Evolutionary conservation across 1,284 basidiomycete species (phyloP).

Genomic region (Ganoderma lingzhi): DNA sequence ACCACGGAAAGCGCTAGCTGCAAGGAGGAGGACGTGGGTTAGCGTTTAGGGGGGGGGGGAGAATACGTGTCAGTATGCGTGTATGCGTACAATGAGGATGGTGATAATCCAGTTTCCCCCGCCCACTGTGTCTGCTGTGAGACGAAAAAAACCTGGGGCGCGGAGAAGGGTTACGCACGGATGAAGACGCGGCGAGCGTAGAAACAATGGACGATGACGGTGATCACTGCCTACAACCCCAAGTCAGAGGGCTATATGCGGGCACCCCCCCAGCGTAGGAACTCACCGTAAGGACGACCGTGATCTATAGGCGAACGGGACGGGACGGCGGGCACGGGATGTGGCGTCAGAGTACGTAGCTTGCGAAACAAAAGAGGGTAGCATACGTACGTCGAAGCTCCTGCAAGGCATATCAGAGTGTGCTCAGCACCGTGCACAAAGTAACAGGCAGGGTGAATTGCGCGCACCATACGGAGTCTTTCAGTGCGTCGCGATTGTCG

Average conservation of each 20-base stretch:
- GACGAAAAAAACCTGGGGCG: neutral
- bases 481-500: conserved; percentile 19
- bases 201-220: conserved; percentile 28
- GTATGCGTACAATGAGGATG: neutral
- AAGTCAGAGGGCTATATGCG: neutral
- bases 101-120: conserved; percentile 13
- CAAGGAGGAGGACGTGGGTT: neutral
- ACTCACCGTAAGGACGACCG: conserved; percentile 21
- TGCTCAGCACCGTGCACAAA: neutral
- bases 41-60: too few species aligned
- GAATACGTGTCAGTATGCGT: neutral
- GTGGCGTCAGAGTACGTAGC: neutral
- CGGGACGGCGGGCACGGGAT: neutral
- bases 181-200: conserved; percentile 28
- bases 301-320: conserved; percentile 6
- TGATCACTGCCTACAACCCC: conserved; percentile 24
- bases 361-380: neutral
- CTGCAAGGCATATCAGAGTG: neutral
- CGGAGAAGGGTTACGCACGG: conserved; percentile 7
- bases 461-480: conserved; percentile 20
- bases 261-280: neutral
- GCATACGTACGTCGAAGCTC: conserved; percentile 24
- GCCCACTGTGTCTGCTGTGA: conserved; percentile 8
- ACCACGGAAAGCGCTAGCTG: conserved; percentile 20
- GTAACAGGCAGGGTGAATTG: neutral